Evolutionary conservation across 1,284 basidiomycete genomes (phyloP), one percentile per base, ranked within the genome.

Genomic region (Calocybe gambosa): DNA sequence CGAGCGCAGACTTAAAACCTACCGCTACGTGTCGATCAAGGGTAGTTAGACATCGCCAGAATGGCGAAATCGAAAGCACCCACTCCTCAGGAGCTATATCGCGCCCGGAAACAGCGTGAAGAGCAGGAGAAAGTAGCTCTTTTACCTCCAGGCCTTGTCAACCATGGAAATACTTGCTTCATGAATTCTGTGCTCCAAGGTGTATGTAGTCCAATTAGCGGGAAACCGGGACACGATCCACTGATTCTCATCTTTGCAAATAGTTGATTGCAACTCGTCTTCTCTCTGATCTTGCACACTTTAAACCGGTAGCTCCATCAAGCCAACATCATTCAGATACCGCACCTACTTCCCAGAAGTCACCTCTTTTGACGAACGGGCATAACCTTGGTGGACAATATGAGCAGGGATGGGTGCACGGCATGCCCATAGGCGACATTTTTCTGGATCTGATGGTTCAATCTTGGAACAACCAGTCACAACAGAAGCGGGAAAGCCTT

Each of bases 141-240:
- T 42, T 66, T 86, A 7, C 85, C 84, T 0, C 83, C 86, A 3
- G 90, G 90, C 1, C 74, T 93, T 28, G 63, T 85, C 54, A 93
- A 93, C 63, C 85, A 92, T 68, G 89, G 89, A 37, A 93, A 93
- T 66, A 93, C 90, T 0, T 93, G 91, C 66, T 94, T 92, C 66
- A 87, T 94, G 80, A 94, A 93, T 66, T 91, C 89, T 15, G 89
- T 90, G 16, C 70, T 94, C 29, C 91, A 81, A 55, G 76, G 73
- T 23, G 78, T 79, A 57, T 50, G 77, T 69, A 38, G 25, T n/a
- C 23, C 18, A 12, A 20, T 26, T 43, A 42, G 16, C 44, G 19
- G 42, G 34, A 34, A 13, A 18, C 6, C 2, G 25, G n/a, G 28
- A 13, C 12, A 28, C 31, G 9, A 12, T 21, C 43, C 46, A 28